A percentile compares a stretch with the other conserved stretches of the same genome.
Conservation (phyloP, 805 yeast species). For the Pachysolen tannophilus region DNA sequence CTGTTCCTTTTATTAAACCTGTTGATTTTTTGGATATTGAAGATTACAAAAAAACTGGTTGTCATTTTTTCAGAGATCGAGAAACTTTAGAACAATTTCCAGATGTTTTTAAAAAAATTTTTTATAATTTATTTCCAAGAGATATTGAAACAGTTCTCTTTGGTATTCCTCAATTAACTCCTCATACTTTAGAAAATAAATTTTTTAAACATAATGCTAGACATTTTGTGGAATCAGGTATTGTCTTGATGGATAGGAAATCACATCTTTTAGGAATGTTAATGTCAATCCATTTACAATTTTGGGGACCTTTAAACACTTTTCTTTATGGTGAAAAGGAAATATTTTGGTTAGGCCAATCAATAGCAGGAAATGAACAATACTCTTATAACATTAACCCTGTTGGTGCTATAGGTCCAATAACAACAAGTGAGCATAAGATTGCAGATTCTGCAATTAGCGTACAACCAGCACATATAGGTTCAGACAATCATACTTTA, state of each 20-base stretch:
- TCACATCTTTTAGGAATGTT: conserved; percentile 42
- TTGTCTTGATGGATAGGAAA: conserved; percentile 37
- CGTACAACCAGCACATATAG: conserved; percentile 50
- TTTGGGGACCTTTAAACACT: conserved; percentile 33
- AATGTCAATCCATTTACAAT: conserved; percentile 34
- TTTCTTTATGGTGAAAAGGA: conserved; percentile 78
- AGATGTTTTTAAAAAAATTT: conserved; percentile 36
- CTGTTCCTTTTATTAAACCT: conserved; percentile 30
- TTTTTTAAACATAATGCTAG: conserved; percentile 33
- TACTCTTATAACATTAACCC: conserved; percentile 42
- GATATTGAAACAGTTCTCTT: conserved; percentile 13
- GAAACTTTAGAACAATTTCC: conserved; percentile 22
- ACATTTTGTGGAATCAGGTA: conserved; percentile 43
- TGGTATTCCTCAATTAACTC: conserved; percentile 23
- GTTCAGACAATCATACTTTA: conserved; percentile 40
- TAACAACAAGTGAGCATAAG: conserved; percentile 17
- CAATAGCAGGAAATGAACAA: conserved; percentile 45
- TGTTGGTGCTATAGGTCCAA: conserved; percentile 49
- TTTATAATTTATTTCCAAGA: conserved; percentile 18
- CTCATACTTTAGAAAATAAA: conserved; percentile 20
- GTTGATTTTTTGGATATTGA: conserved; percentile 29
- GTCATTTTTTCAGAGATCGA: conserved; percentile 44
- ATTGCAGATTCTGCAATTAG: conserved; percentile 5
- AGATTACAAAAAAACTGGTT: conserved; percentile 28
- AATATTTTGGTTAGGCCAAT: conserved; percentile 65